Evolutionary conservation across 257 asterid species (phyloP).

Genomic region (Penstemon newberryi): DNA sequence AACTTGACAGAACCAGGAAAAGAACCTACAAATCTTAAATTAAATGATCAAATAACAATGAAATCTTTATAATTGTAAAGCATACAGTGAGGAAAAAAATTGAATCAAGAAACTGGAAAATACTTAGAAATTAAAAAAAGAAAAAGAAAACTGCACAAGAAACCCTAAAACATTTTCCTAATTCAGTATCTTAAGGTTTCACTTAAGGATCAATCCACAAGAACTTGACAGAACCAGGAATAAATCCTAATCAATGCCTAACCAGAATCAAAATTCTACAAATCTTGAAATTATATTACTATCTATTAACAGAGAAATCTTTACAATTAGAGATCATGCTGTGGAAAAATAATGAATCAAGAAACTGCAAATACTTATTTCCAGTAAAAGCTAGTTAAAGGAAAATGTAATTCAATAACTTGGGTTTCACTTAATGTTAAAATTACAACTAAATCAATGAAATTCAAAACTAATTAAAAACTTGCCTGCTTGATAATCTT

Average conservation of each 20-base stretch:
- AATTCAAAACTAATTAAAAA: background rate
- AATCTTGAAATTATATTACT: too few species aligned
- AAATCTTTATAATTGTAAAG: conserved; percentile 1
- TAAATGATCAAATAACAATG: background rate
- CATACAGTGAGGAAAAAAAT: conserved; percentile 3
- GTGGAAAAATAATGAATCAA: too few species aligned
- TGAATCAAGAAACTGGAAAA: conserved; percentile 8
- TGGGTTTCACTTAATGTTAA: background rate
- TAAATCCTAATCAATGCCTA: conserved; percentile 25
- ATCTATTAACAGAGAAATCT: too few species aligned
- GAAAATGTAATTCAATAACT: background rate
- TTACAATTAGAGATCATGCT: too few species aligned
- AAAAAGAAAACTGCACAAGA: background rate
- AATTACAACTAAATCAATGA: conserved; percentile 13
- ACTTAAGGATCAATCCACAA: background rate
- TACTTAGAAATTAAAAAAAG: background rate
- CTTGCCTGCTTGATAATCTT: conserved; percentile 77
- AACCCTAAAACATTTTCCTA: too few species aligned
- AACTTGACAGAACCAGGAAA: too few species aligned
- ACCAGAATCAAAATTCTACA: background rate
- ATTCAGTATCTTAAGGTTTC: too few species aligned
- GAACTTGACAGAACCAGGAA: conserved; percentile 13
- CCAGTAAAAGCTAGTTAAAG: too few species aligned
- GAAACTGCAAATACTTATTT: too few species aligned
- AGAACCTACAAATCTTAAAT: background rate